phyloP scores from a whole-genome alignment of 2,329 filamentous ascomycete species.

The Phaeosphaeria sp. region DNA sequence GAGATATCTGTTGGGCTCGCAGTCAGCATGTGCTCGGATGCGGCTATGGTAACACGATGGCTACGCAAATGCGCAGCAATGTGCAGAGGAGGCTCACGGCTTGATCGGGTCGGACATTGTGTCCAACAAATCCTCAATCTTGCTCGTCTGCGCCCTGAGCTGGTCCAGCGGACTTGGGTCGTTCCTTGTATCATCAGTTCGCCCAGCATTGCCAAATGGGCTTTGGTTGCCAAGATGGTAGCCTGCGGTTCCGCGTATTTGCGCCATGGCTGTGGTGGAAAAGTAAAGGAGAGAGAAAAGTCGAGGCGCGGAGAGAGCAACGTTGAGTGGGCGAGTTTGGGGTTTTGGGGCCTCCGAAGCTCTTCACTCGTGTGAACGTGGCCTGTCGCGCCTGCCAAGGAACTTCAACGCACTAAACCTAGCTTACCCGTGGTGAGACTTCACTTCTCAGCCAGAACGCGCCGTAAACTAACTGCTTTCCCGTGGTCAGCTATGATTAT shows the following conservation, averaged over 20 bases:
- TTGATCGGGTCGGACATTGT: conserved; percentile 88
- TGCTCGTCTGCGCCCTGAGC: conserved; percentile 94
- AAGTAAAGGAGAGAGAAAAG: conserved; percentile 21
- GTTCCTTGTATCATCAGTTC: conserved; percentile 63
- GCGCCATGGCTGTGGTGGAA: conserved; percentile 56
- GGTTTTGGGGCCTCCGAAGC: conserved; percentile 37
- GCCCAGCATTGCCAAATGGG: conserved; percentile 69
- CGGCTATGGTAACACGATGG: conserved; percentile 3
- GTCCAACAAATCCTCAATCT: conserved; percentile 94
- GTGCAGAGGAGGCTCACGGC: conserved; percentile 70
- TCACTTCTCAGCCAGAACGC: background rate
- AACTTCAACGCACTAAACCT: conserved; percentile 23
- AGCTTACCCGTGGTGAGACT: conserved; percentile 11
- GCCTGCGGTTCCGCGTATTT: conserved; percentile 71
- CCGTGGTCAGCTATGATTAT: background rate
- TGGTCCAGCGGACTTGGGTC: conserved; percentile 83
- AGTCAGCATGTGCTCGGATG: conserved; percentile 27
- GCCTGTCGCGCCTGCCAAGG: conserved; percentile 22
- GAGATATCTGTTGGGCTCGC: conserved; percentile 70
- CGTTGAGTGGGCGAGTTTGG: conserved; percentile 32
- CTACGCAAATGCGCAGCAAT: conserved; percentile 3
- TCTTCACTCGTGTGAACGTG: conserved; percentile 25
- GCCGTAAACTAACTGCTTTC: background rate
- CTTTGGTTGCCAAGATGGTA: conserved; percentile 82
- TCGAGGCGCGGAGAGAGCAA: conserved; percentile 22